Conservation (phyloP, 305 asterid genomes). For the Withania somnifera region DNA sequence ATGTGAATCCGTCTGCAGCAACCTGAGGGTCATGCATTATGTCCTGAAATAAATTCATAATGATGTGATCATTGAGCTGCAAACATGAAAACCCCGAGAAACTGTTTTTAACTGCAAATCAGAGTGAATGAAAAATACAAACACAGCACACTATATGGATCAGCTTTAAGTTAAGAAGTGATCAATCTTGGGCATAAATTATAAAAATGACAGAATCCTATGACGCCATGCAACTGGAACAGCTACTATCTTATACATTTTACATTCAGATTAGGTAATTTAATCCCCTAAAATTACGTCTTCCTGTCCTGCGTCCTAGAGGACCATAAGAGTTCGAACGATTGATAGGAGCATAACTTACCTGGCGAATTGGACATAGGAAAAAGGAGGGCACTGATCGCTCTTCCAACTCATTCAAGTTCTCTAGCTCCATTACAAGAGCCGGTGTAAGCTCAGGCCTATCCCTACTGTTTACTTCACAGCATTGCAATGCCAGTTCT, state of each 20-base stretch:
- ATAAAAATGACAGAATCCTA: neutral
- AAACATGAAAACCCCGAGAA: neutral
- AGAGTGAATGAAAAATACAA: neutral
- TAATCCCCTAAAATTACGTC: neutral
- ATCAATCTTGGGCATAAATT: neutral
- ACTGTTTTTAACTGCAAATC: neutral
- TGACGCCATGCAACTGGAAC: neutral
- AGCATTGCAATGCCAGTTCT: constrained; percentile 61
- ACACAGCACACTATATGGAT: neutral
- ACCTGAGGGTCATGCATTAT: constrained; percentile 86
- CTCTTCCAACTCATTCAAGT: constrained; percentile 54
- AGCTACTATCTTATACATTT: neutral
- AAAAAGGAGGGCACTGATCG: constrained; percentile 49
- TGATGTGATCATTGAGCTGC: neutral
- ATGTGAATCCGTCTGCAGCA: constrained; percentile 87
- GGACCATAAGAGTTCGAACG: neutral
- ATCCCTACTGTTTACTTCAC: constrained; percentile 49
- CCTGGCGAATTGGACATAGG: constrained; percentile 78
- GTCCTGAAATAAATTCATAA: constrained; percentile 42
- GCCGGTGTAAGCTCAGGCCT: constrained; percentile 47
- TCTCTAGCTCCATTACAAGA: constrained; percentile 53
- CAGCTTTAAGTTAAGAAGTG: neutral
- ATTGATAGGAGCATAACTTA: constrained; percentile 14
- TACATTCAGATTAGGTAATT: neutral
- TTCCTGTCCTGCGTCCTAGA: neutral